Evolutionary conservation across 306 rosid species (phyloP).

Genomic region (Trichosanthes truncata): DNA sequence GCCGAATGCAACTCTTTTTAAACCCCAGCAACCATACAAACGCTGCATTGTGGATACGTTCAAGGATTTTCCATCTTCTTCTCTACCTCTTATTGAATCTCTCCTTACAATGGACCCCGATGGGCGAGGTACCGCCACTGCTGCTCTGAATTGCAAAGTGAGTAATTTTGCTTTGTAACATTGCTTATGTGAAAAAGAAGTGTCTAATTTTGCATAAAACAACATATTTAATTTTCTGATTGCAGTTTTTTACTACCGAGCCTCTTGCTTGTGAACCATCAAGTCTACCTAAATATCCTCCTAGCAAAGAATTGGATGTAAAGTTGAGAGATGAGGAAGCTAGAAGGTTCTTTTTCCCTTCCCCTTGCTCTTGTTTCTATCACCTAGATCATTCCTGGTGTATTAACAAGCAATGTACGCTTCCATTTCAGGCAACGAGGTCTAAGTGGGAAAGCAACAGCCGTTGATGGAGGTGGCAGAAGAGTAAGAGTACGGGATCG

Average conservation of each 20-base stretch:
- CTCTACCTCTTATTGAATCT: slow-evolving; percentile 60
- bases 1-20: slow-evolving; percentile 88
- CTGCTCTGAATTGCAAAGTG: slow-evolving; percentile 71
- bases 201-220: not conserved
- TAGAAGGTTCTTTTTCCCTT: slow-evolving; percentile 48
- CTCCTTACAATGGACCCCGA: slow-evolving; percentile 77
- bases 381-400: slow-evolving; percentile 14
- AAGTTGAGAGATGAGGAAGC: slow-evolving; percentile 95
- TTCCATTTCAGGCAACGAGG: slow-evolving; percentile 62
- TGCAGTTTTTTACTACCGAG: slow-evolving; percentile 73
- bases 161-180: slow-evolving; percentile 20
- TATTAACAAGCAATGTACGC: slow-evolving; percentile 15
- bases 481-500: slow-evolving; percentile 69
- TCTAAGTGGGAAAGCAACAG: slow-evolving; percentile 53
- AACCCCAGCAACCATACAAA: slow-evolving; percentile 81
- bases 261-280: slow-evolving; percentile 91
- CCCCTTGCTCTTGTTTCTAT: slow-evolving; percentile 15
- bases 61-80: slow-evolving; percentile 63
- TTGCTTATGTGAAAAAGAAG: not conserved
- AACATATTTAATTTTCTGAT: slow-evolving; percentile 13
- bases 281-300: slow-evolving; percentile 87
- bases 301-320: slow-evolving; percentile 91
- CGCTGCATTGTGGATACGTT: slow-evolving; percentile 48
- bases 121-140: slow-evolving; percentile 56
- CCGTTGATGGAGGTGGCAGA: slow-evolving; percentile 57